A percentile compares a stretch with the other conserved stretches of the same genome.
phyloP scores from a whole-genome alignment of 2,329 filamentous ascomycete genomes.

The Phialocephala subalpina region DNA sequence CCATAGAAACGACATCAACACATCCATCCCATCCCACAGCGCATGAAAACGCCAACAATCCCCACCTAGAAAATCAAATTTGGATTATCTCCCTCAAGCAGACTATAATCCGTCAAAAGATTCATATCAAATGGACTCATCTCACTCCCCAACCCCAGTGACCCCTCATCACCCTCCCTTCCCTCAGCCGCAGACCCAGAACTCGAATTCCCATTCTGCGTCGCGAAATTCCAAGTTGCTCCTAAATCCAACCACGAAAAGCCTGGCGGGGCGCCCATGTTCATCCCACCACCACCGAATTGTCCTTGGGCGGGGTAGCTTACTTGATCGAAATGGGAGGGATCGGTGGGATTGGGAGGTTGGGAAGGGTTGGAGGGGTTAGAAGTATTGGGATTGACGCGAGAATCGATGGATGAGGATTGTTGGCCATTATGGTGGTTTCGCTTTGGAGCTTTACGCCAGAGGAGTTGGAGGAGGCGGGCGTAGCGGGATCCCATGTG shows the following conservation, averaged over 20 bases:
- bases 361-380: conserved; percentile 1
- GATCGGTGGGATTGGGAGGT: neutral
- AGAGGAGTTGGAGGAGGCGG: conserved; percentile 65
- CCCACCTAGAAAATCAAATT: conserved; percentile 41
- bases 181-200: conserved; percentile 28
- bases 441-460: conserved; percentile 52
- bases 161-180: conserved; percentile 30
- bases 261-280: conserved; percentile 14
- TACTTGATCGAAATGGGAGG: conserved; percentile 13
- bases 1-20: too few species aligned
- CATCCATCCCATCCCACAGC: too few species aligned
- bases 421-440: conserved; percentile 7
- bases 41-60: too few species aligned
- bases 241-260: conserved; percentile 44
- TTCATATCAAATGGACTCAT: conserved; percentile 30
- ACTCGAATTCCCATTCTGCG: conserved; percentile 39
- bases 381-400: neutral
- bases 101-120: conserved; percentile 36
- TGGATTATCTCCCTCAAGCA: conserved; percentile 39
- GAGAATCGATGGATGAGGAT: conserved; percentile 16
- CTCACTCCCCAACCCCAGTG: conserved; percentile 14
- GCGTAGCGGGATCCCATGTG: conserved; percentile 69
- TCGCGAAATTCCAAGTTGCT: conserved; percentile 43
- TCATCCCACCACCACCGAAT: conserved; percentile 11
- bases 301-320: conserved; percentile 1